Conservation (phyloP, 148 eudicot genomes). For the Arctostaphylos glauca region DNA sequence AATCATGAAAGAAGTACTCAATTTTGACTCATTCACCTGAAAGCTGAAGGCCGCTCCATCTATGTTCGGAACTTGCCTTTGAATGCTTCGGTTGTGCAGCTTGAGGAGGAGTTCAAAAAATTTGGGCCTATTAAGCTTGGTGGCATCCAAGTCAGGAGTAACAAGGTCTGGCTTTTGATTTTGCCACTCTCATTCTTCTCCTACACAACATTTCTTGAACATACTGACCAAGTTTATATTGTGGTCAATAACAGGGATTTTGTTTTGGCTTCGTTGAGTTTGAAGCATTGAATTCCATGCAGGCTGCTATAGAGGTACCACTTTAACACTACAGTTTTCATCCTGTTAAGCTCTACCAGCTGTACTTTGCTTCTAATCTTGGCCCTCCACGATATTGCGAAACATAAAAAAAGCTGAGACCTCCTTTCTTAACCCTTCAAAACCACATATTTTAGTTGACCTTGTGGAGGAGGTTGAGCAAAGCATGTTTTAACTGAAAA, state of each 20-base stretch:
- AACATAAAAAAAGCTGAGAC: not conserved
- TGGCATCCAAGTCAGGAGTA: conserved; percentile 79
- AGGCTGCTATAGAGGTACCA: conserved; percentile 65
- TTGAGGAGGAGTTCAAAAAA: conserved; percentile 57
- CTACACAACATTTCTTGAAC: not conserved
- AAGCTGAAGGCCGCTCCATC: conserved; percentile 62
- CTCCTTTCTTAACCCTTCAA: not conserved
- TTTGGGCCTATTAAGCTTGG: conserved; percentile 70
- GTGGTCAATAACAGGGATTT: conserved; percentile 56
- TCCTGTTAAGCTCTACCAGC: not conserved
- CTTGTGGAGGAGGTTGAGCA: not conserved
- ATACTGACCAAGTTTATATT: conserved; percentile 4
- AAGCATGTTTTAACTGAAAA: too few relatives aligned
- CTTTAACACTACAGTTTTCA: not conserved
- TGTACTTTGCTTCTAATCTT: not conserved
- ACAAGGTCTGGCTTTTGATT: conserved; percentile 43
- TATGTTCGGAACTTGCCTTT: conserved; percentile 64
- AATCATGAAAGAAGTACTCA: not conserved
- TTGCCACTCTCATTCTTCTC: conserved; percentile 3
- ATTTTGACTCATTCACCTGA: not conserved
- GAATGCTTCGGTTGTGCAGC: conserved; percentile 45
- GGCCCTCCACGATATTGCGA: not conserved
- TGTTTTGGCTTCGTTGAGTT: conserved; percentile 85
- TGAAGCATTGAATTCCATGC: conserved; percentile 51
- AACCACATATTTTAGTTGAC: not conserved